Percentiles rank a stretch among this genome's conserved stretches.
These are phyloP conservation scores for Phytophthora sojae DNA, from an alignment of 352 stramenopile genomes.

Conservation along the genomic window DNA sequence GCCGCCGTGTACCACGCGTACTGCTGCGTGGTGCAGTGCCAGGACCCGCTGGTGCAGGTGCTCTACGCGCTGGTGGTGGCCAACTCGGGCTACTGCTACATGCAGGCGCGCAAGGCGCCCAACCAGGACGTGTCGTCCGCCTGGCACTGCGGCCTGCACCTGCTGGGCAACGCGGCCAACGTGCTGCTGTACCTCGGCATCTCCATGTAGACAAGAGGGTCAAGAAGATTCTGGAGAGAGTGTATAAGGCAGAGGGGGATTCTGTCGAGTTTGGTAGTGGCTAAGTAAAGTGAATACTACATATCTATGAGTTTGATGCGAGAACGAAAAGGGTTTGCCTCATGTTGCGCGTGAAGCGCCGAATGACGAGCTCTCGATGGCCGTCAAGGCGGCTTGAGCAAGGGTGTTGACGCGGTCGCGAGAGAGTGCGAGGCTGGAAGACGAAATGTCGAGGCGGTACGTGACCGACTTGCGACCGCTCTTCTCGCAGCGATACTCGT, in stretches of 20 bases:
- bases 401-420: constrained; percentile 62
- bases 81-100: constrained; percentile 81
- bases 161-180: constrained; percentile 82
- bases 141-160: constrained; percentile 83
- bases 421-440: constrained; percentile 45
- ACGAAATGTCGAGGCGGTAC: constrained; percentile 63
- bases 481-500: constrained; percentile 65
- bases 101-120: constrained; percentile 58
- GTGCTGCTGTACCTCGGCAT: constrained; percentile 80
- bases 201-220: constrained; percentile 34
- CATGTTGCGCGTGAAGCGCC: constrained; percentile 58
- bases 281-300: too few relatives aligned
- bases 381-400: constrained; percentile 43
- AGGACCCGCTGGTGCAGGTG: constrained; percentile 60
- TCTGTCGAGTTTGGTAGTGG: constrained; percentile 4
- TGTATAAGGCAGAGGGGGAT: constrained; percentile 16
- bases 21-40: constrained; percentile 63
- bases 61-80: constrained; percentile 70
- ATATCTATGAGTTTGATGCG: too few relatives aligned
- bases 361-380: constrained; percentile 63
- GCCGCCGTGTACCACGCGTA: constrained; percentile 76
- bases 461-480: constrained; percentile 65
- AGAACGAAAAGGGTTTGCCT: constrained; percentile 4
- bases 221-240: not conserved
- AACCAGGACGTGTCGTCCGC: constrained; percentile 77